Conservation (phyloP, 176 grass and related monocot species). For the Eragrostis curvula region DNA sequence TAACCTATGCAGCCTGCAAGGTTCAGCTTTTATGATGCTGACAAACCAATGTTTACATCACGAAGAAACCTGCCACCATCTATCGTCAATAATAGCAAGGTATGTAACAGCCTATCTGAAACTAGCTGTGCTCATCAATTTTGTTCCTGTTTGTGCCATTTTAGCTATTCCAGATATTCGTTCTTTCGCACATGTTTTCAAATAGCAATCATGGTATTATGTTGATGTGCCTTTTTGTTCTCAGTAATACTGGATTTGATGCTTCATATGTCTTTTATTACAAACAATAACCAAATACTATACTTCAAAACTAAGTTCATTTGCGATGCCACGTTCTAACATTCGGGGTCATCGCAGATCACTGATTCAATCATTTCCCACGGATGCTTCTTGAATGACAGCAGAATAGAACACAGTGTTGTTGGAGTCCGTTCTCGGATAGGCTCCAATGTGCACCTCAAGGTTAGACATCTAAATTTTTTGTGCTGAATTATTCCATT, state of each 20-base stretch:
- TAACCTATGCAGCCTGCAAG: slow-evolving; percentile 65
- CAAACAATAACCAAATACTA: not conserved
- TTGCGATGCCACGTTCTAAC: not conserved
- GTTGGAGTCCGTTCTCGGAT: slow-evolving; percentile 80
- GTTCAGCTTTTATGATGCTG: slow-evolving; percentile 91
- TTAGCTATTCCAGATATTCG: not conserved
- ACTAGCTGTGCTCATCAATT: not conserved
- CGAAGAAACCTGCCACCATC: slow-evolving; percentile 87
- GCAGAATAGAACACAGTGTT: slow-evolving; percentile 74
- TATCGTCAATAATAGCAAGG: slow-evolving; percentile 76
- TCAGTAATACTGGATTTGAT: not conserved
- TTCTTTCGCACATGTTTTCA: slow-evolving; percentile 1
- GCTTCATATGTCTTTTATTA: not conserved
- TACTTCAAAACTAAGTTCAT: not conserved
- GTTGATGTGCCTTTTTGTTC: not conserved
- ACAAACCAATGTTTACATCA: slow-evolving; percentile 87
- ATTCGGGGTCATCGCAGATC: slow-evolving; percentile 52
- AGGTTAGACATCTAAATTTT: slow-evolving; percentile 49
- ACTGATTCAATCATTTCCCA: slow-evolving; percentile 90
- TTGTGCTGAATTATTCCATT: not conserved
- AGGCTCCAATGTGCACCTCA: slow-evolving; percentile 73
- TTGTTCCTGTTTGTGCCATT: not conserved
- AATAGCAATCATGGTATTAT: not conserved
- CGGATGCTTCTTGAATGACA: slow-evolving; percentile 83
- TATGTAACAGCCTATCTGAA: slow-evolving; percentile 17